These are phyloP conservation scores for Diaporthe humulicola DNA, from an alignment of 2,329 filamentous ascomycete genomes.

Conservation along the genomic window DNA sequence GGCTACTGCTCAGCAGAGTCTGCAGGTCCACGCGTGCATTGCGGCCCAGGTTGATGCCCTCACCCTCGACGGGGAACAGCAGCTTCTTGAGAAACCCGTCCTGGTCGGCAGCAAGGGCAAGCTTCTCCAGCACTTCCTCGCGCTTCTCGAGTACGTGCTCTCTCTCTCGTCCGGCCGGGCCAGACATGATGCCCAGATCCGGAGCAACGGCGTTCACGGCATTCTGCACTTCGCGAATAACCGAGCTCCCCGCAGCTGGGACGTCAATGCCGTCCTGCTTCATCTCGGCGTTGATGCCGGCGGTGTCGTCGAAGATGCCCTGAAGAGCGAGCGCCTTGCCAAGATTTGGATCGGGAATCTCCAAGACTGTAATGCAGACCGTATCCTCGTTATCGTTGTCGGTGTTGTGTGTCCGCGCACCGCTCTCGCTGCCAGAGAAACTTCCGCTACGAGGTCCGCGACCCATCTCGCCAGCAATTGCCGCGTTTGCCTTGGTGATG, in stretches of 20 bases:
- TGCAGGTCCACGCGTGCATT: conserved; percentile 84
- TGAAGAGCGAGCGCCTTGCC: conserved; percentile 92
- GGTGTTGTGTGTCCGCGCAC: conserved; percentile 73
- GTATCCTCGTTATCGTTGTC: conserved; percentile 83
- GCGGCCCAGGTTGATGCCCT: conserved; percentile 86
- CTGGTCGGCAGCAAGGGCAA: conserved; percentile 83
- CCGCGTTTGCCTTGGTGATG: conserved; percentile 86
- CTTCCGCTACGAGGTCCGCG: conserved; percentile 59
- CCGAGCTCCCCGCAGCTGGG: conserved; percentile 79
- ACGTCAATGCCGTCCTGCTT: conserved; percentile 93
- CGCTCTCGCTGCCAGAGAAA: conserved; percentile 75
- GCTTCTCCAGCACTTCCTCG: conserved; percentile 87
- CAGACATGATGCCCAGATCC: conserved; percentile 81
- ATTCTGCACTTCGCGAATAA: conserved; percentile 87
- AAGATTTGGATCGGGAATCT: conserved; percentile 83
- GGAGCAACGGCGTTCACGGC: conserved; percentile 82
- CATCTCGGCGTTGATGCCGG: conserved; percentile 97
- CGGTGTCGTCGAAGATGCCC: conserved; percentile 91
- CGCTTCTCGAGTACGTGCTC: conserved; percentile 85
- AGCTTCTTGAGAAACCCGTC: conserved; percentile 87
- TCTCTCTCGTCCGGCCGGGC: conserved; percentile 76
- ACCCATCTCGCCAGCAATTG: conserved; percentile 82
- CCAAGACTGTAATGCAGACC: conserved; percentile 89
- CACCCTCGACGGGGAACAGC: conserved; percentile 81
- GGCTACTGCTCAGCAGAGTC: conserved; percentile 81